Evolutionary conservation across 2,329 filamentous ascomycete species (phyloP), one percentile per base, ranked within the genome.

Genomic region (Fusarium pseudograminearum): DNA sequence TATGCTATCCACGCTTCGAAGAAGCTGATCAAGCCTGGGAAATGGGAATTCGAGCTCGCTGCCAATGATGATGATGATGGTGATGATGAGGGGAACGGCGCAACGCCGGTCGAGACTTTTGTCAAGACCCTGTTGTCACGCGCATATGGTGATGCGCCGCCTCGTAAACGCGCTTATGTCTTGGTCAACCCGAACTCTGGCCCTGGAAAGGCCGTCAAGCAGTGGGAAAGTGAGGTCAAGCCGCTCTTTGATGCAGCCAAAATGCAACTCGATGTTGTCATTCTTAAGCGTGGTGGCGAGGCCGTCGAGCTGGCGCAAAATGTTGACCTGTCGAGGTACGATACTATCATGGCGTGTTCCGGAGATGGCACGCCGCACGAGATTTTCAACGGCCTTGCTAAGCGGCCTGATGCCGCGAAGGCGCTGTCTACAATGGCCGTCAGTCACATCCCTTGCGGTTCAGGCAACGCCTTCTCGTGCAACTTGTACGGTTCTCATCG

Each of bases 361-460:
- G 96, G 96, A 7, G 96, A 99, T 74, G 96, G 96, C 12, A 85
- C 97, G 40, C 91, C 93, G 0, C 91, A 97, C 77, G 96, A 99
- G 80, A 91, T 97, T 11, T 97, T 98, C 83, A 98, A 99, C 77
- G 96, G 96, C 0, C 82, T 99, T 33, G 94, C 88, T 16, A 91
- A 89, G 79, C 90, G 93, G 40, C 77, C 85, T 7, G 92, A 98
- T 79, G 94, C 94, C 22, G 83, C 85, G 33, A 86, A 86, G 57
- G 96, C 95, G 1, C 81, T 99, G 64, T 82, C 85, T 24, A 92
- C 90, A 74, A 82, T 98, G 16, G 93, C 96, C 1, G 89, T 99
- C 3, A 91, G 90, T 24, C 93, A 97, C 76, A 85, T 99, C 36
- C 96, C 96, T 2, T 97, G 94, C 76, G 96, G 96, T 16, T 96